Conservation (phyloP, 148 eudicot genomes). For the Vaccinium myrtillus region DNA sequence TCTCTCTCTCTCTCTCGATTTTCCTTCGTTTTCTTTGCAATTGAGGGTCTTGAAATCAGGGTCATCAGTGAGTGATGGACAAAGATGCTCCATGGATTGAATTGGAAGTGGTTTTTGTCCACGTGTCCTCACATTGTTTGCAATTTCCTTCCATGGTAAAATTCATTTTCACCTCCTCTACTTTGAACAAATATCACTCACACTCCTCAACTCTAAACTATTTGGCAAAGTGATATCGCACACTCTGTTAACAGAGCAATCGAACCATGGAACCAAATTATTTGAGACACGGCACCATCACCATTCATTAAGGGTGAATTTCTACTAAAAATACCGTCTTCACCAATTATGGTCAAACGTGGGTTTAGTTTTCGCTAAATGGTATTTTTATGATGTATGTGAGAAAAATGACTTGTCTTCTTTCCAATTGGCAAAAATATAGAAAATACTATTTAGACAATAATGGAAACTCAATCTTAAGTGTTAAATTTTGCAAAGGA, state of each 20-base stretch:
- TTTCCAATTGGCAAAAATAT: too few species aligned
- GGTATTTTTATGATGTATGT: too few species aligned
- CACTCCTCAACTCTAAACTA: background rate
- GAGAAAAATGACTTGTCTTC: too few species aligned
- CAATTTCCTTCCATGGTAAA: background rate
- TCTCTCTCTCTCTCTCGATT: slow-evolving; percentile 17
- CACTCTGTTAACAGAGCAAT: background rate
- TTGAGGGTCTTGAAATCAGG: background rate
- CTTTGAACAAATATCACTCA: background rate
- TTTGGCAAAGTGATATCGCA: background rate
- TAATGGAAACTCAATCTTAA: too few species aligned
- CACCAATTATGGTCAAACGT: too few species aligned
- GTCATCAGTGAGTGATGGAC: slow-evolving; percentile 10
- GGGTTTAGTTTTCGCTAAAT: too few species aligned
- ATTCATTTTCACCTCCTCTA: background rate
- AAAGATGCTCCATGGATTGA: slow-evolving; percentile 17
- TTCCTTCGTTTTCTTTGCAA: background rate
- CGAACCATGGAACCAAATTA: background rate
- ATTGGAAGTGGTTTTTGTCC: background rate
- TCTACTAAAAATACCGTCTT: too few species aligned
- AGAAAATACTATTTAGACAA: too few species aligned
- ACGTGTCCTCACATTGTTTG: slow-evolving; percentile 23
- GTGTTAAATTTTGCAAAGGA: too few species aligned
- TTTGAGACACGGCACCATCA: background rate
- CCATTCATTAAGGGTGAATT: too few species aligned